A percentile compares a stretch with the other conserved stretches of the same genome.
phyloP scores from a whole-genome alignment of 805 yeast species.

The Wickerhamiella cacticola region DNA sequence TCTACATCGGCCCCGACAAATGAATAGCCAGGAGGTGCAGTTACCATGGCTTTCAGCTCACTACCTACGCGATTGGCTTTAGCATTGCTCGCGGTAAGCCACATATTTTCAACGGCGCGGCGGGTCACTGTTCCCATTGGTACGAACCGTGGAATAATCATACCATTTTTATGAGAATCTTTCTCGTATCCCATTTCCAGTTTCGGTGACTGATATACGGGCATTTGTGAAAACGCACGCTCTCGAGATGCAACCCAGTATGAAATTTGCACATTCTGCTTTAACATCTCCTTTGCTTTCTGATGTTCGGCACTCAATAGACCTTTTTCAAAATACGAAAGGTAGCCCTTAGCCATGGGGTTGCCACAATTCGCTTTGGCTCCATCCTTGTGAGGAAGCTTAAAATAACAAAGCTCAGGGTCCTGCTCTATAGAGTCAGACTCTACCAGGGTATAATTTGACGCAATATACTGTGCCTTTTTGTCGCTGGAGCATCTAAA shows the following conservation, averaged over 20 bases:
- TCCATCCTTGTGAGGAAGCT: conserved; percentile 84
- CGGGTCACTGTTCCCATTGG: conserved; percentile 97
- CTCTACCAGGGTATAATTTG: conserved; percentile 29
- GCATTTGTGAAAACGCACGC: conserved; percentile 74
- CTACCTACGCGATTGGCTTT: conserved; percentile 79
- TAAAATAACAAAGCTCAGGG: conserved; percentile 33
- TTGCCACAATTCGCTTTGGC: conserved; percentile 58
- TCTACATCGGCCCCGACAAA: conserved; percentile 99
- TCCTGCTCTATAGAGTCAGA: conserved; percentile 14
- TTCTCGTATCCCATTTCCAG: conserved; percentile 19
- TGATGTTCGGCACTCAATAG: conserved; percentile 56
- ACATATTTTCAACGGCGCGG: conserved; percentile 91
- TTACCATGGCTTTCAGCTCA: conserved; percentile 74
- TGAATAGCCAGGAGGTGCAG: conserved; percentile 78
- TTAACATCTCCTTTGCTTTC: conserved; percentile 64
- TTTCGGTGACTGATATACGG: conserved; percentile 40
- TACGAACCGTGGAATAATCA: conserved; percentile 71
- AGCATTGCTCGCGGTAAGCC: conserved; percentile 96
- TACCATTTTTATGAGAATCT: conserved; percentile 35
- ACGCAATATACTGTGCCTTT: conserved; percentile 26
- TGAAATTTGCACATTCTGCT: conserved; percentile 66
- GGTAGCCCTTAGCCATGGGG: conserved; percentile 64
- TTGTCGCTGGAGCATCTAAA: conserved; percentile 42
- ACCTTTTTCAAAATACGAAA: conserved; percentile 61
- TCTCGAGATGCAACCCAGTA: conserved; percentile 91